Base-by-base conservation (phyloP, 2,329 filamentous ascomycete genomes). In the Cryoendolithus antarcticus region DNA sequence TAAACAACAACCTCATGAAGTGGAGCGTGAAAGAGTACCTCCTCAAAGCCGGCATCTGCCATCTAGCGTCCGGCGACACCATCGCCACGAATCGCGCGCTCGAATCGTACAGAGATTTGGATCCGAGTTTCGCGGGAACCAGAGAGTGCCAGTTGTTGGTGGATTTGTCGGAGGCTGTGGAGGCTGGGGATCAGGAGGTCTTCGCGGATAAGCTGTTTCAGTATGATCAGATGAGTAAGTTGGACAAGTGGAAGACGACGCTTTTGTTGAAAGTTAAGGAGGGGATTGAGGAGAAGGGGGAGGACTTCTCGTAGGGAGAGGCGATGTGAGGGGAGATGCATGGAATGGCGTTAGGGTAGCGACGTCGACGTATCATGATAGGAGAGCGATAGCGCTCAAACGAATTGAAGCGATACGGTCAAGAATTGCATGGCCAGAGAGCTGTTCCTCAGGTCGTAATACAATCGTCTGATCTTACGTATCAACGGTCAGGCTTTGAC, bases 191-290 rank as follows among this genome's bases (percentile, higher is more conserved):
- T 53, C 80, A 82, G 59, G 86, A 94, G 53, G 70, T 72, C 44
- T 96, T 93, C 55, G 75, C 81, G 13, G 85, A 93, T 56, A 86
- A 88, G 60, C 64, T 91, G 47, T 93, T 82, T 69, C 79, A 89
- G 60, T 96, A 77, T 57, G 86, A 95, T 60, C 84, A 93, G 66
- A 71, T 94, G 66, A 91, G 80, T 66, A 91, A 91, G 70, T 66
- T 96, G 55, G 88, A 95, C 59, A 91, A 89, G 68, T 96, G 89
- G 89, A 94, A 95, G 80, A 94, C 84, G 37, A 84, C 81, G 27
- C 67, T 94, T 42, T 62, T 94, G 46, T 66, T 93, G 55, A 75
- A 78, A 51, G 73, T 95, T 54, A 95, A 95, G 78, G 79, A 80
- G 53, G 71, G 71, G 39, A 93, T 94, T 52, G 81, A 89, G 64